Evolutionary conservation across 129 eudicot species (phyloP), one percentile per base, ranked within the genome.

Genomic region (Rutidosis leptorrhynchoides): DNA sequence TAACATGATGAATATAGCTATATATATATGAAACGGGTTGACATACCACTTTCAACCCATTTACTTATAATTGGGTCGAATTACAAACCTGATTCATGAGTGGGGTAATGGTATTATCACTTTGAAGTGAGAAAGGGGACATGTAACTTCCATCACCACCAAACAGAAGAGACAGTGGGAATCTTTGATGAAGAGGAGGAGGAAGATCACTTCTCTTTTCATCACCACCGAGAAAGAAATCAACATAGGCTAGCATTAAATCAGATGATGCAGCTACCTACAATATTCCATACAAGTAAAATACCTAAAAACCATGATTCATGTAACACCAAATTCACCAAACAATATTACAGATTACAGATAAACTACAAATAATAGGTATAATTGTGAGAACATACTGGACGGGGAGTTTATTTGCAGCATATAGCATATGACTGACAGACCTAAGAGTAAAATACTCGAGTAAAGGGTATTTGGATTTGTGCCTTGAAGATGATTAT

Each of bases 61-160:
- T 12, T 54, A 54, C 29, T 54, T 22, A 23, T 54, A 1, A 7
- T 11, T 23, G 28, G 28, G 60, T 48, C 10, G 9, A 42, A 8
- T 17, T 56, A 72, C 68, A 77, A 63, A 91, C 97, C 97, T 92
- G 98, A 79, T 87, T 88, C 94, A 92, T 88, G 66, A 92, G 90
- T 69, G 94, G 88, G 9, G 96, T 81, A 72, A 92, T 79, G 35
- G 87, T 78, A 71, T 92, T 92, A 62, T 92, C 98, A 80, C 84
- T 85, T 75, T 85, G 87, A 68, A 92, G 91, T 16, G 89, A 69
- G 70, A 92, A 82, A 14, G 98, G 96, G 23, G 96, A 74, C 95
- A 92, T 92, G 70, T 88, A 92, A 77, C 91, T 92, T 69, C 96
- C 98, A 77, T 92, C 95, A 57, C 98, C 98, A 67, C 98, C 96